Conservation (phyloP, 2,329 filamentous ascomycete genomes). For the Pseudopithomyces maydicus region DNA sequence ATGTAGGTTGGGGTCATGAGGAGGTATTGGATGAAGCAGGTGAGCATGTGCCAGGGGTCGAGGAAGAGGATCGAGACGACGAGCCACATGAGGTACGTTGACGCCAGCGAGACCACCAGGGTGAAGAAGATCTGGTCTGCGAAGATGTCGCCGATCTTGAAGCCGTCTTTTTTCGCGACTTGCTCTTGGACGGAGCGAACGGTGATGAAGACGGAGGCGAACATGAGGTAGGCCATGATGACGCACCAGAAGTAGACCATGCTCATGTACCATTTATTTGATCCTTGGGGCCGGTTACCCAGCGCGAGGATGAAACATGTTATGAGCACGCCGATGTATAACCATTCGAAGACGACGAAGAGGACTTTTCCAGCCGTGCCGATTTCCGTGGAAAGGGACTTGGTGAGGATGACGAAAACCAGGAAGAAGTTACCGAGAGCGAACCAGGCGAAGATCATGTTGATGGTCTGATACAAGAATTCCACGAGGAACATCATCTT, state of each 20-base stretch:
- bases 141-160: slow-evolving; percentile 76
- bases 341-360: slow-evolving; percentile 91
- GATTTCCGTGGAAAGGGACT: slow-evolving; percentile 78
- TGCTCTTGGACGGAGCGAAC: slow-evolving; percentile 82
- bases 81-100: slow-evolving; percentile 92
- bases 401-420: slow-evolving; percentile 95
- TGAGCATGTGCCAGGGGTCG: slow-evolving; percentile 99
- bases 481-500: slow-evolving; percentile 92
- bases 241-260: slow-evolving; percentile 99
- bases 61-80: slow-evolving; percentile 91
- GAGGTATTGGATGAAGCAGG: slow-evolving; percentile 90
- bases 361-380: slow-evolving; percentile 79
- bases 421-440: slow-evolving; percentile 98
- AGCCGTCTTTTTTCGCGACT: slow-evolving; percentile 63
- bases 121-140: slow-evolving; percentile 90
- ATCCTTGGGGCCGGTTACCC: slow-evolving; percentile 93
- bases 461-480: slow-evolving; percentile 91
- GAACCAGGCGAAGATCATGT: slow-evolving; percentile 99
- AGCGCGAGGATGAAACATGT: slow-evolving; percentile 94
- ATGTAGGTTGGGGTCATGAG: slow-evolving; percentile 95
- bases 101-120: slow-evolving; percentile 87
- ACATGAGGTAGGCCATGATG: slow-evolving; percentile 92
- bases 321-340: slow-evolving; percentile 88
- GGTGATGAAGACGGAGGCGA: slow-evolving; percentile 93
- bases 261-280: slow-evolving; percentile 89